These are phyloP conservation scores for Morella rubra DNA, from an alignment of 306 rosid species.

Conservation along the genomic window DNA sequence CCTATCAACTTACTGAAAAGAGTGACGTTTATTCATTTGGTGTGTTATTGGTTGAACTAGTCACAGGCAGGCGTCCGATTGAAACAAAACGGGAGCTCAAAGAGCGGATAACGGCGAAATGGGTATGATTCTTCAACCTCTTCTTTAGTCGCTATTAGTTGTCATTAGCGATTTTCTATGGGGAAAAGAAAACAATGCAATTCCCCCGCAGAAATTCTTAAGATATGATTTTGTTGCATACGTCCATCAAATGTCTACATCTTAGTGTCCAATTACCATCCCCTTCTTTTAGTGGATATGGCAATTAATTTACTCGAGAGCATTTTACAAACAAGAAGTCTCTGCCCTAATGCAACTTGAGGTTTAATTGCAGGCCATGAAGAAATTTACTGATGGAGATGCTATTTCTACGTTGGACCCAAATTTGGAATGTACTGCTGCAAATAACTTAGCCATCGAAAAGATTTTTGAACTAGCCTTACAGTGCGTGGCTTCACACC, in stretches of 20 bases:
- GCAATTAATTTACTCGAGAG: neutral
- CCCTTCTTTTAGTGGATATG: neutral
- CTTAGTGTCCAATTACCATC: neutral
- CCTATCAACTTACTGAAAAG: conserved; percentile 91
- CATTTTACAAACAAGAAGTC: neutral
- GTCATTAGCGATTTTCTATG: neutral
- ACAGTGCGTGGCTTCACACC: conserved; percentile 87
- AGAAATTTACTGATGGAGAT: conserved; percentile 66
- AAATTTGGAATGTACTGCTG: conserved; percentile 51
- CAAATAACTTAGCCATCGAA: conserved; percentile 56
- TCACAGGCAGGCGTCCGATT: conserved; percentile 95
- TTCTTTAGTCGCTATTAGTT: conserved; percentile 7
- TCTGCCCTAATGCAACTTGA: conserved; percentile 16
- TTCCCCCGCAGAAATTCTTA: neutral
- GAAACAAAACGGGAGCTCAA: conserved; percentile 75
- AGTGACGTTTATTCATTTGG: conserved; percentile 99
- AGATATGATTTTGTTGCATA: neutral
- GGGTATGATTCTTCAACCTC: conserved; percentile 53
- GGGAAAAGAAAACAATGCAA: no score
- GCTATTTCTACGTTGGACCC: conserved; percentile 67
- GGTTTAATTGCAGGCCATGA: conserved; percentile 74
- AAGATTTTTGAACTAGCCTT: conserved; percentile 85
- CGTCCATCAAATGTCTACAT: no score
- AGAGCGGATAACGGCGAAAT: conserved; percentile 77
- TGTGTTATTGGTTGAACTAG: conserved; percentile 82